These are phyloP conservation scores for Neurospora discreta DNA, from an alignment of 495 filamentous ascomycete species.

Conservation along the genomic window DNA sequence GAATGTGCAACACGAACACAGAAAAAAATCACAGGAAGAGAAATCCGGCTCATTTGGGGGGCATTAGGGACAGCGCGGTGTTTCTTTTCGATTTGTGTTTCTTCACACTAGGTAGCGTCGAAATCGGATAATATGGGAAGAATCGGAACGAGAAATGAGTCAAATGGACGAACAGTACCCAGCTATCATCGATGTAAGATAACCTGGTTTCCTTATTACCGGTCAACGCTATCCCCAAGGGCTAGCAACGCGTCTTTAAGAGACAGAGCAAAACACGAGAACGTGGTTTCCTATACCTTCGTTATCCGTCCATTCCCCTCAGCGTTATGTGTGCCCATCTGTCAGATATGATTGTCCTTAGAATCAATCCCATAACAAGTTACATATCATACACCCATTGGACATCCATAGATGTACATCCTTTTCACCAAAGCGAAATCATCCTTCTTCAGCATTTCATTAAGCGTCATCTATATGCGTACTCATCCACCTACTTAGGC, in stretches of 20 bases:
- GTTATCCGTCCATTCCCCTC: background rate
- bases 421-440: background rate
- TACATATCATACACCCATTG: background rate
- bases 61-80: background rate
- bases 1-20: background rate
- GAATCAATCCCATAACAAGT: background rate
- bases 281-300: background rate
- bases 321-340: background rate
- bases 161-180: background rate
- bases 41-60: background rate
- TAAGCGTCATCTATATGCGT: background rate
- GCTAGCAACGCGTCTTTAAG: background rate
- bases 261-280: background rate
- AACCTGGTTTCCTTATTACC: background rate
- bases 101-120: background rate
- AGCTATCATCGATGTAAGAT: background rate
- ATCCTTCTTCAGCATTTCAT: background rate
- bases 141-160: background rate
- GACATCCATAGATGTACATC: background rate
- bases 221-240: background rate
- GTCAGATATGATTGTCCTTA: background rate
- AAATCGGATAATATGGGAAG: background rate
- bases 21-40: background rate
- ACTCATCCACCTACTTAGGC: conserved; percentile 1
- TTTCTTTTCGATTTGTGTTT: background rate